These are phyloP conservation scores for Barnettozyma vustinii DNA, from an alignment of 805 yeast genomes.

Conservation along the genomic window DNA sequence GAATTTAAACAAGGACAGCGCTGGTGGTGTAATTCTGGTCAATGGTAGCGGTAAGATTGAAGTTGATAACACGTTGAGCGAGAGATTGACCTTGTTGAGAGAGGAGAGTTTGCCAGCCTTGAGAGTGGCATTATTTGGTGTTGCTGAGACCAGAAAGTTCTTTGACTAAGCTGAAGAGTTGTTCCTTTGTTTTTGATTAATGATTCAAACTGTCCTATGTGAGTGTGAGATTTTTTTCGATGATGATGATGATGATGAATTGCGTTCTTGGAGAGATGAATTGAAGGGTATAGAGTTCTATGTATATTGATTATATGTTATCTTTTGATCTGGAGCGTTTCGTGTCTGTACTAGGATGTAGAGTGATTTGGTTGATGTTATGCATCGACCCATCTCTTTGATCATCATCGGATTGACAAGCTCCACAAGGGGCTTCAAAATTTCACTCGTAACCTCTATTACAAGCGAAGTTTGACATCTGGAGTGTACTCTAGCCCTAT, in stretches of 20 bases:
- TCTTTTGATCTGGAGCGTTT: background rate
- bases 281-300: background rate
- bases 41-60: slow-evolving; percentile 78
- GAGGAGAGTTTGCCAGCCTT: slow-evolving; percentile 89
- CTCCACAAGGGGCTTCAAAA: too few species aligned
- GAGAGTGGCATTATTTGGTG: slow-evolving; percentile 84
- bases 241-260: background rate
- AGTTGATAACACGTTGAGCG: slow-evolving; percentile 89
- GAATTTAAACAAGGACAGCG: slow-evolving; percentile 48
- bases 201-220: background rate
- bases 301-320: slow-evolving; percentile 2
- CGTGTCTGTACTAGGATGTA: background rate
- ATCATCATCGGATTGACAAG: too few species aligned
- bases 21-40: slow-evolving; percentile 81
- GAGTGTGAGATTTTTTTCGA: background rate
- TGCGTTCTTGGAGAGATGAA: background rate
- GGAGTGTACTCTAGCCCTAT: too few species aligned
- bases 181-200: background rate
- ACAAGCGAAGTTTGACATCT: too few species aligned
- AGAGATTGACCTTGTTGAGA: slow-evolving; percentile 78
- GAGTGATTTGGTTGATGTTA: background rate
- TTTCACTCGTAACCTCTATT: too few species aligned
- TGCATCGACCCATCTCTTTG: too few species aligned
- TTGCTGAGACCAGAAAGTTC: slow-evolving; percentile 81
- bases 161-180: slow-evolving; percentile 50